Conservation (phyloP, 2,329 filamentous ascomycete genomes). For the Aspergillus sp. region DNA sequence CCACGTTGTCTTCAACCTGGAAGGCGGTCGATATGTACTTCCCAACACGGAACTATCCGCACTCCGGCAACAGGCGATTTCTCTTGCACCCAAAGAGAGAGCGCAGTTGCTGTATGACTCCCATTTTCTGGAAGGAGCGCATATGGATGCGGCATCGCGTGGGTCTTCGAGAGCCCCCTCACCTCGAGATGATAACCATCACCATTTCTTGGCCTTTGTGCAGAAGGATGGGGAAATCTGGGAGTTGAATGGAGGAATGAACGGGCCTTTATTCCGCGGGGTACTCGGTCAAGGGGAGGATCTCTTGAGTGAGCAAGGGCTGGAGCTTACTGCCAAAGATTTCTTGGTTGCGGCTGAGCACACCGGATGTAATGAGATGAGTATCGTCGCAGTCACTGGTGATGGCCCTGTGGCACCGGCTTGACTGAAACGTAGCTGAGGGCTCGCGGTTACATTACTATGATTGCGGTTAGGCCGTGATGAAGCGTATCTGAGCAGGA, state of each 20-base stretch:
- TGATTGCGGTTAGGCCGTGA: too few relatives aligned
- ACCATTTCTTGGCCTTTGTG: conserved; percentile 36
- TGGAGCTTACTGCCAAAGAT: conserved; percentile 15
- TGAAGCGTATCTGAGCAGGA: too few relatives aligned
- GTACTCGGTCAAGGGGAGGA: conserved; percentile 29
- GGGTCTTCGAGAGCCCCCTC: conserved; percentile 6
- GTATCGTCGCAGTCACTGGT: conserved; percentile 1
- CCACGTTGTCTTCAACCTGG: conserved; percentile 55
- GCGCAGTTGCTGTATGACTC: conserved; percentile 53
- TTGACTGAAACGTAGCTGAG: too few relatives aligned
- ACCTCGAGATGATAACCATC: neutral
- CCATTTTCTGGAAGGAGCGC: conserved; percentile 24
- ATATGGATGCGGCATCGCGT: conserved; percentile 14
- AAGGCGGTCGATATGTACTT: conserved; percentile 40
- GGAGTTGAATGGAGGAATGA: conserved; percentile 35
- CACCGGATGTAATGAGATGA: neutral
- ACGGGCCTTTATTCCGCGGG: conserved; percentile 32
- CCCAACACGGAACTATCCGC: conserved; percentile 46
- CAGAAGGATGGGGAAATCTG: conserved; percentile 33
- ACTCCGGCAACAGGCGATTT: conserved; percentile 46
- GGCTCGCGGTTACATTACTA: too few relatives aligned
- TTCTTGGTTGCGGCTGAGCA: conserved; percentile 6
- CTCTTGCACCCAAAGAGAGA: conserved; percentile 46
- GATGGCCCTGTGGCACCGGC: neutral
- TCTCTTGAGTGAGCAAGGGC: conserved; percentile 27